A percentile compares a stretch with the other conserved stretches of the same genome.
Conservation (phyloP, 164 flowering plant species). For the Vitis labrusca region DNA sequence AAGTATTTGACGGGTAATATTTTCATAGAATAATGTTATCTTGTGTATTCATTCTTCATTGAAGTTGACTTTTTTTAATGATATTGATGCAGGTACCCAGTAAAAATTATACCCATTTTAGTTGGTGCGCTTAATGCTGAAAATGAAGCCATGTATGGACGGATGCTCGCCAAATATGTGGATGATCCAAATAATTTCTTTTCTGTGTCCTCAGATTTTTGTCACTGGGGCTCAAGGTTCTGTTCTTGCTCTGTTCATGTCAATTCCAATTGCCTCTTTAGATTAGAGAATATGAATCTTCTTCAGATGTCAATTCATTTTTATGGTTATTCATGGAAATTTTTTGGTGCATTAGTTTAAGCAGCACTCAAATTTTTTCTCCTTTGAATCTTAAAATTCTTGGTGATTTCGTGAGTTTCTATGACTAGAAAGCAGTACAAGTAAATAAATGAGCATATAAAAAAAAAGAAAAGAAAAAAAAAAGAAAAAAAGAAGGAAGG, state of each 20-base stretch:
- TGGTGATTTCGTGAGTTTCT: too few species aligned
- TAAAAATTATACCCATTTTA: slow-evolving; percentile 90
- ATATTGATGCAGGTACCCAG: slow-evolving; percentile 50
- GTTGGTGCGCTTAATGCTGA: slow-evolving; percentile 92
- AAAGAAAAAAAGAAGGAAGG: too few species aligned
- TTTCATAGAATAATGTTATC: neutral
- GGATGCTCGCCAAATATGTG: slow-evolving; percentile 79
- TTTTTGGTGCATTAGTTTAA: too few species aligned
- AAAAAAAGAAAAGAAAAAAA: too few species aligned
- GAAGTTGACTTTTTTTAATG: slow-evolving; percentile 5
- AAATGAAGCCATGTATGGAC: slow-evolving; percentile 86
- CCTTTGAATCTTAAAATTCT: too few species aligned
- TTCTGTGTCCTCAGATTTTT: slow-evolving; percentile 94
- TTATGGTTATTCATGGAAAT: neutral
- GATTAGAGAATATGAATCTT: too few species aligned
- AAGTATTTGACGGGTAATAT: slow-evolving; percentile 86
- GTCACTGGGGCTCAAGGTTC: slow-evolving; percentile 98
- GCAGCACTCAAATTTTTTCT: too few species aligned
- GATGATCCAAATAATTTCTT: slow-evolving; percentile 94
- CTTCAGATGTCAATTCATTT: neutral
- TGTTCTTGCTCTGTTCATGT: slow-evolving; percentile 5
- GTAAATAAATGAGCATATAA: too few species aligned
- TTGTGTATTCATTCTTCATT: neutral
- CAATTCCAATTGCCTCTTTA: too few species aligned
- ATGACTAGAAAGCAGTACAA: too few species aligned